Evolutionary conservation across 2,329 filamentous ascomycete species (phyloP).

Genomic region (Elsinoe batatas): DNA sequence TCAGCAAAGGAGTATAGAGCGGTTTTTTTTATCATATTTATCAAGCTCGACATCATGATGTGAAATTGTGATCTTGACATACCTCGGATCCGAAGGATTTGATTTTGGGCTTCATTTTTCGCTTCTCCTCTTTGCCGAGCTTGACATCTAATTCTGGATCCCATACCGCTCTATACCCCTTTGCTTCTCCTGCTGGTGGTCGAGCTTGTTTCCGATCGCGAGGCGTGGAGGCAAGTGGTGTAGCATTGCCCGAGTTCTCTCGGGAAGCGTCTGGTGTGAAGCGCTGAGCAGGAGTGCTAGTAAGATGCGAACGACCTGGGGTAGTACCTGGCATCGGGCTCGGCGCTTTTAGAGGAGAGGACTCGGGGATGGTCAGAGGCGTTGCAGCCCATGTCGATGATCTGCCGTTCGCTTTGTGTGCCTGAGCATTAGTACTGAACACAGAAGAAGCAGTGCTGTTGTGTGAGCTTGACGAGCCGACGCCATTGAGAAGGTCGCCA

Average conservation of each 20-base stretch:
- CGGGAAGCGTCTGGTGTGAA: conserved; percentile 8
- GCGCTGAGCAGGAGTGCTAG: conserved; percentile 15
- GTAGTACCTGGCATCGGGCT: conserved; percentile 35
- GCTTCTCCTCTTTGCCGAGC: conserved; percentile 47
- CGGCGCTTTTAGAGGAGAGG: conserved; percentile 49
- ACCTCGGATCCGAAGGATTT: conserved; percentile 32
- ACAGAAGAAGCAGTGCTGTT: conserved; percentile 61
- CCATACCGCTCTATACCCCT: conserved; percentile 51
- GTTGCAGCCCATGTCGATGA: conserved; percentile 47
- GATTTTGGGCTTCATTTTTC: conserved; percentile 23
- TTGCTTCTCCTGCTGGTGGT: conserved; percentile 41
- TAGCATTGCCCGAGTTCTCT: conserved; percentile 13
- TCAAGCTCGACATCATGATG: conserved; percentile 28
- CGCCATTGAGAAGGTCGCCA: conserved; percentile 59
- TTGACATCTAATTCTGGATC: conserved; percentile 54
- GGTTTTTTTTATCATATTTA: conserved; percentile 26
- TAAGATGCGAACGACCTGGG: conserved; percentile 18
- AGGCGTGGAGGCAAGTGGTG: conserved; percentile 34
- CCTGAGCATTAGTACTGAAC: conserved; percentile 49
- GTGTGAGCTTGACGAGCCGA: conserved; percentile 63
- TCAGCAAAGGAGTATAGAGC: conserved; percentile 33
- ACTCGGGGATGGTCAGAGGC: conserved; percentile 57
- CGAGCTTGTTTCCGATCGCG: conserved; percentile 39
- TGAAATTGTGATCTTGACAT: conserved; percentile 29
- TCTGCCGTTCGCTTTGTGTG: conserved; percentile 47